These are phyloP conservation scores for Sporothrix brasiliensis DNA, from an alignment of 2,329 filamentous ascomycete species.

Conservation along the genomic window DNA sequence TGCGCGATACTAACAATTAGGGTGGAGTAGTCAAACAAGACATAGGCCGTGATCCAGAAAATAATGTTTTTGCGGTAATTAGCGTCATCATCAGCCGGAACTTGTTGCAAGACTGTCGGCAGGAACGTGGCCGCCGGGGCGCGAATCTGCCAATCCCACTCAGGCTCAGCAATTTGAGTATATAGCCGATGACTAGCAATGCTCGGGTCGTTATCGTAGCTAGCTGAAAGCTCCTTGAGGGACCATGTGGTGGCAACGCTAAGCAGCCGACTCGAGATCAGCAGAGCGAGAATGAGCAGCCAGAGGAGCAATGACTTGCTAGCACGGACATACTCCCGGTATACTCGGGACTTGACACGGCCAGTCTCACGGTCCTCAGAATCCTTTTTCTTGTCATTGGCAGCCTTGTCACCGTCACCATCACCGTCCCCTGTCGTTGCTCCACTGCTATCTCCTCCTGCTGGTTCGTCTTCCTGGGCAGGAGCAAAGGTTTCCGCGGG, in stretches of 20 bases:
- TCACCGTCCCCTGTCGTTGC: constrained; percentile 1
- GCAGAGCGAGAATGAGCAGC: constrained; percentile 38
- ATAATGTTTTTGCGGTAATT: constrained; percentile 35
- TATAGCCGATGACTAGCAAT: constrained; percentile 28
- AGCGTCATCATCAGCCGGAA: constrained; percentile 7
- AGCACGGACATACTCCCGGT: constrained; percentile 43
- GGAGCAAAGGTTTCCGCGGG: constrained; percentile 29
- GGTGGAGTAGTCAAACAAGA: constrained; percentile 39
- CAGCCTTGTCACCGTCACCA: constrained; percentile 17
- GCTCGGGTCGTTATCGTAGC: constrained; percentile 34
- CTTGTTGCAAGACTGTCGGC: not conserved
- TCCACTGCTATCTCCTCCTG: not conserved
- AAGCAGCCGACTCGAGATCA: constrained; percentile 38
- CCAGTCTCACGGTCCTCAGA: constrained; percentile 42
- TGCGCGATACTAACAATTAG: constrained; percentile 36
- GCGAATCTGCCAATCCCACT: constrained; percentile 27
- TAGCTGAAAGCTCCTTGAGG: constrained; percentile 43
- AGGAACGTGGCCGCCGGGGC: not conserved
- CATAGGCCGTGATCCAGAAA: constrained; percentile 42
- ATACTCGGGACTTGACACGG: constrained; percentile 43
- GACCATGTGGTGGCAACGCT: constrained; percentile 42
- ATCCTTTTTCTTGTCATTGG: constrained; percentile 33
- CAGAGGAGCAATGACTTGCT: constrained; percentile 41
- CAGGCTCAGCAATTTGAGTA: constrained; percentile 29
- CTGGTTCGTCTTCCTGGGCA: constrained; percentile 28